A percentile compares a stretch with the other conserved stretches of the same genome.
These are phyloP conservation scores for Sporothrix globosa DNA, from an alignment of 2,329 filamentous ascomycete species.

Conservation along the genomic window DNA sequence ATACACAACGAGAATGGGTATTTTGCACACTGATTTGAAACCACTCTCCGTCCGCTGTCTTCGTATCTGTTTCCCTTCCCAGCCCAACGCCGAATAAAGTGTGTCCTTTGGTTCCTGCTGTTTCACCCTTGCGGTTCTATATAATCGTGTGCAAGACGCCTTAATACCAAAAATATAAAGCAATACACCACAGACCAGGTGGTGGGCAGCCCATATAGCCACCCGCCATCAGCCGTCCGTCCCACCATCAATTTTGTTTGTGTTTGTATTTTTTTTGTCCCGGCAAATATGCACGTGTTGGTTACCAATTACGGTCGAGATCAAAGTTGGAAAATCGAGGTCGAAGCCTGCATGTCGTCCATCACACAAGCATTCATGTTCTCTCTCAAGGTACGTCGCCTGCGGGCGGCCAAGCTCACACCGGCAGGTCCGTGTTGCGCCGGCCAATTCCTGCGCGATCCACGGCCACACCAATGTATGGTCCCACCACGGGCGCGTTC, in stretches of 20 bases:
- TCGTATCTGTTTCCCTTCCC: not conserved
- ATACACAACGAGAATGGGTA: slow-evolving; percentile 14
- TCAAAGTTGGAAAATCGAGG: not conserved
- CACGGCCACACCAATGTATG: slow-evolving; percentile 75
- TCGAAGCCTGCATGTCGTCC: no score
- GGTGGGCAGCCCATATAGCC: slow-evolving; percentile 3
- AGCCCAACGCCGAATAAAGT: slow-evolving; percentile 25
- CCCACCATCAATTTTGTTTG: not conserved
- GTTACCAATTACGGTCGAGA: not conserved
- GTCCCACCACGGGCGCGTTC: slow-evolving; percentile 81
- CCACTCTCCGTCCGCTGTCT: not conserved
- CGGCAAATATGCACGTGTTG: slow-evolving; percentile 3
- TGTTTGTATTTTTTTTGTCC: no score
- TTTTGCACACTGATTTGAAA: slow-evolving; percentile 13
- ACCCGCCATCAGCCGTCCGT: not conserved
- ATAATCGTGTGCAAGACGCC: not conserved
- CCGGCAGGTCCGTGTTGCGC: slow-evolving; percentile 76
- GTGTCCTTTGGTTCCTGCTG: not conserved
- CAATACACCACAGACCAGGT: slow-evolving; percentile 4
- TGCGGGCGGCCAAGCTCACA: slow-evolving; percentile 52
- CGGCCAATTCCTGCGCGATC: slow-evolving; percentile 70
- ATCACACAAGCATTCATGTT: no score
- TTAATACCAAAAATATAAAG: not conserved
- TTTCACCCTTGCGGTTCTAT: not conserved
- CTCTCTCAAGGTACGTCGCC: no score